A percentile compares a stretch with the other conserved stretches of the same genome.
phyloP scores from a whole-genome alignment of 2,329 filamentous ascomycete genomes.

The Monosporascus sp. region DNA sequence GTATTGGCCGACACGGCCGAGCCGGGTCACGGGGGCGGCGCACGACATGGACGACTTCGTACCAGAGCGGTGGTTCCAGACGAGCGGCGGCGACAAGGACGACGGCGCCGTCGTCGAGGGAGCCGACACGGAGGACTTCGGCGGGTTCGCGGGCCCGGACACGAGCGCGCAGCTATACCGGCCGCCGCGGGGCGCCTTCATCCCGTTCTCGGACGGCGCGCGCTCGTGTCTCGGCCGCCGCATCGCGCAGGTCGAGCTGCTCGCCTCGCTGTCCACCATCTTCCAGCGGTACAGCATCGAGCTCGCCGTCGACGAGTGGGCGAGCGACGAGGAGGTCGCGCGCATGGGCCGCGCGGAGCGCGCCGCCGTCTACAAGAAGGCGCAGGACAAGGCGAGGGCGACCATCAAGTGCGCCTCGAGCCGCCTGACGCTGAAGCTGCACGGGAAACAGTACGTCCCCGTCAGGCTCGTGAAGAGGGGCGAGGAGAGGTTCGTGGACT shows the following conservation, averaged over 20 bases:
- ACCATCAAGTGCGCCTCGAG: conserved; percentile 52
- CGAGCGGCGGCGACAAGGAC: conserved; percentile 12
- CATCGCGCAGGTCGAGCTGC: conserved; percentile 56
- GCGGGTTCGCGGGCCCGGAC: conserved; percentile 55
- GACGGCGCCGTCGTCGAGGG: conserved; percentile 15
- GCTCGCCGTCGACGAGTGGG: conserved; percentile 60
- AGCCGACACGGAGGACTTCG: conserved; percentile 48
- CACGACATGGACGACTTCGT: conserved; percentile 64
- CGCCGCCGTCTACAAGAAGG: conserved; percentile 54
- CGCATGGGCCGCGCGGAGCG: conserved; percentile 43
- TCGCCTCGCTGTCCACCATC: conserved; percentile 49
- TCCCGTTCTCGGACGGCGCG: conserved; percentile 56
- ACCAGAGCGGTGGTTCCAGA: conserved; percentile 67
- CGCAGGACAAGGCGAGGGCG: conserved; percentile 48
- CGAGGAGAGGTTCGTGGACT: conserved; percentile 59
- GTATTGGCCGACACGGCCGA: conserved; percentile 31
- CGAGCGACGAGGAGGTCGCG: conserved; percentile 48
- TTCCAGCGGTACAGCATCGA: conserved; percentile 62
- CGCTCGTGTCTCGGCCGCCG: conserved; percentile 54
- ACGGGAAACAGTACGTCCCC: conserved; percentile 54
- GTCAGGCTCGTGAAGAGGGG: conserved; percentile 66
- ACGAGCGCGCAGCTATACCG: conserved; percentile 59
- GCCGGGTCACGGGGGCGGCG: conserved; percentile 34
- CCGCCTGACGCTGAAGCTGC: conserved; percentile 70
- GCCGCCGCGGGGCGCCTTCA: conserved; percentile 50